Evolutionary conservation across 75 land plant species (phyloP).

Genomic region (Pinus taeda): DNA sequence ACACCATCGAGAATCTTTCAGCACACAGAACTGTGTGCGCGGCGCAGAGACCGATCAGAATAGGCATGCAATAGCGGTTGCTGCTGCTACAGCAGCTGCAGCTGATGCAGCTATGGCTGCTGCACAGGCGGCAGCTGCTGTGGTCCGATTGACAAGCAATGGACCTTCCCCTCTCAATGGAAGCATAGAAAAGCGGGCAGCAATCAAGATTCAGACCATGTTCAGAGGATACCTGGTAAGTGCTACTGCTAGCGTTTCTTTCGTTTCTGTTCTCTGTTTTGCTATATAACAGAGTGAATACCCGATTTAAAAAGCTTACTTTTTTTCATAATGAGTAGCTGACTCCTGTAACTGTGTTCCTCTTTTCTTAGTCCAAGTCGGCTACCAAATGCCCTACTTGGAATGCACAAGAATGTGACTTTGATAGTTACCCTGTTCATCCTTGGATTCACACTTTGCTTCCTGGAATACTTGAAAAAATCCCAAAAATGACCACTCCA

Average conservation of each 20-base stretch:
- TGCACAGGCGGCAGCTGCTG: constrained; percentile 47
- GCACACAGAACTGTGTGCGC: not conserved
- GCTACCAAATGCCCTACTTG: not conserved
- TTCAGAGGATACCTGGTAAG: constrained; percentile 78
- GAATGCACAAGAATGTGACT: not conserved
- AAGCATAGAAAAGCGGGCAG: constrained; percentile 43
- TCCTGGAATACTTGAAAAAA: not conserved
- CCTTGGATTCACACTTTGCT: not conserved
- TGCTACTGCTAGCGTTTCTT: not conserved
- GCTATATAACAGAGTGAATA: not conserved
- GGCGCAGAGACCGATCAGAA: constrained; percentile 10
- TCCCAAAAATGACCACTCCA: not conserved
- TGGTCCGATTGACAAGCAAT: constrained; percentile 64
- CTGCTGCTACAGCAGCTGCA: constrained; percentile 63
- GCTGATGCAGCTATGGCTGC: constrained; percentile 74
- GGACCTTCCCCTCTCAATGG: constrained; percentile 27
- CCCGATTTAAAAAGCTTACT: not conserved
- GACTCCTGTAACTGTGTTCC: too few relatives aligned
- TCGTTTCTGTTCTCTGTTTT: not conserved
- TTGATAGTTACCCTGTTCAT: not conserved
- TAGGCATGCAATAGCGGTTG: constrained; percentile 11
- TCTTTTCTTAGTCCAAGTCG: not conserved
- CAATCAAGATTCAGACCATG: constrained; percentile 55
- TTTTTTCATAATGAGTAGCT: not conserved
- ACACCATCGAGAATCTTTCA: not conserved